These are phyloP conservation scores for Gigaspora rosea DNA, from an alignment of 192 early-diverging fungal species.

Conservation along the genomic window DNA sequence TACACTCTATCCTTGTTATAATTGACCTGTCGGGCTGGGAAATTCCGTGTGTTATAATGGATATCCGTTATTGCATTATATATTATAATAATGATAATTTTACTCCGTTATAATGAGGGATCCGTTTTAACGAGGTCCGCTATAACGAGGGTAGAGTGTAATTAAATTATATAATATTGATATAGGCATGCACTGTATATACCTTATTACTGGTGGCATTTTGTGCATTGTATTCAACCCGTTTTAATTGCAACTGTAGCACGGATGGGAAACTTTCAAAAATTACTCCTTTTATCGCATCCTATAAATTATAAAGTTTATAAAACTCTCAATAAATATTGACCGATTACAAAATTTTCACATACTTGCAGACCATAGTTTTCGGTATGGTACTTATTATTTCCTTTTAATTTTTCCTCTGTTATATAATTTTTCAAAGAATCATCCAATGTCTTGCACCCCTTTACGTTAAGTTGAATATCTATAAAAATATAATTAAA, in stretches of 20 bases:
- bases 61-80: too few relatives aligned
- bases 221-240: constrained; percentile 96
- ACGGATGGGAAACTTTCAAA: constrained; percentile 93
- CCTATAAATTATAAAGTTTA: constrained; percentile 46
- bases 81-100: too few relatives aligned
- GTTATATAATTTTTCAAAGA: constrained; percentile 90
- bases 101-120: too few relatives aligned
- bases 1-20: too few relatives aligned
- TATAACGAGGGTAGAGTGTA: background rate
- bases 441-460: constrained; percentile 79
- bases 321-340: too few relatives aligned
- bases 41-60: too few relatives aligned
- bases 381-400: constrained; percentile 95
- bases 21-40: too few relatives aligned
- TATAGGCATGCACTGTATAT: background rate
- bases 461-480: constrained; percentile 97
- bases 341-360: background rate
- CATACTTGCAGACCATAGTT: constrained; percentile 80
- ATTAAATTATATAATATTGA: background rate
- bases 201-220: constrained; percentile 88
- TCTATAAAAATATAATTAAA: constrained; percentile 51
- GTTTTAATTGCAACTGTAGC: constrained; percentile 92
- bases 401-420: constrained; percentile 91
- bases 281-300: constrained; percentile 94
- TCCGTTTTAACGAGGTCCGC: too few relatives aligned